Evolutionary conservation across 768 basidiomycete species (phyloP).

Genomic region (Lentinus tigrinus): DNA sequence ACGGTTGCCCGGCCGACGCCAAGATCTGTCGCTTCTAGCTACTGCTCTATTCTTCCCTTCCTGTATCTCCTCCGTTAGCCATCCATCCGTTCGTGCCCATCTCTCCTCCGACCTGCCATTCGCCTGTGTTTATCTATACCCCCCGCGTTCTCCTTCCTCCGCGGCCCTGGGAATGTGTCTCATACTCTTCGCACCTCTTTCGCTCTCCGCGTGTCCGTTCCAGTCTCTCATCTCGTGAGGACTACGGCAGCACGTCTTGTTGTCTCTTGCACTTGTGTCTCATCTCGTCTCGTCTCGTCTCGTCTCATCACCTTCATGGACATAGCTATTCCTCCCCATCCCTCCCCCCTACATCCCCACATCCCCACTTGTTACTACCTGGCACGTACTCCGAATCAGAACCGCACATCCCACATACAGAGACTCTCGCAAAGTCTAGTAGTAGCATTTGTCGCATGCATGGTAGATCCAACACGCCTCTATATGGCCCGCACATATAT

Average conservation of each 20-base stretch:
- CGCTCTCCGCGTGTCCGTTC: neutral
- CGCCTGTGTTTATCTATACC: neutral
- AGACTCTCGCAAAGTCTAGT: neutral
- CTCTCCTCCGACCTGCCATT: neutral
- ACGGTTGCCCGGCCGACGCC: constrained; percentile 7
- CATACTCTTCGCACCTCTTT: neutral
- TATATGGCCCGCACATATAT: constrained; percentile 2
- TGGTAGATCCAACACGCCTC: constrained; percentile 11
- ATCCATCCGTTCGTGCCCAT: neutral
- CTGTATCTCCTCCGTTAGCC: constrained; percentile 7
- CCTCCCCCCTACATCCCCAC: neutral
- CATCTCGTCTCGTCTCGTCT: neutral
- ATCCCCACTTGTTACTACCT: neutral
- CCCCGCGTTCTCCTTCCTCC: neutral
- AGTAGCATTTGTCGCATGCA: constrained; percentile 1
- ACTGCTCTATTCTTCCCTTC: constrained; percentile 1
- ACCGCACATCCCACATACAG: neutral
- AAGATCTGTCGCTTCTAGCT: neutral
- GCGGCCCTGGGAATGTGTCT: neutral
- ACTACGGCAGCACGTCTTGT: no score
- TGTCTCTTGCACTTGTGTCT: no score
- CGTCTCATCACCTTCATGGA: neutral
- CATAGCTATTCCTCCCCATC: neutral
- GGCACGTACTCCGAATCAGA: neutral
- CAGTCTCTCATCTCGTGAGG: no score